Evolutionary conservation across 257 asterid species (phyloP), one percentile per base, ranked within the genome.

Genomic region (Salvia hispanica): DNA sequence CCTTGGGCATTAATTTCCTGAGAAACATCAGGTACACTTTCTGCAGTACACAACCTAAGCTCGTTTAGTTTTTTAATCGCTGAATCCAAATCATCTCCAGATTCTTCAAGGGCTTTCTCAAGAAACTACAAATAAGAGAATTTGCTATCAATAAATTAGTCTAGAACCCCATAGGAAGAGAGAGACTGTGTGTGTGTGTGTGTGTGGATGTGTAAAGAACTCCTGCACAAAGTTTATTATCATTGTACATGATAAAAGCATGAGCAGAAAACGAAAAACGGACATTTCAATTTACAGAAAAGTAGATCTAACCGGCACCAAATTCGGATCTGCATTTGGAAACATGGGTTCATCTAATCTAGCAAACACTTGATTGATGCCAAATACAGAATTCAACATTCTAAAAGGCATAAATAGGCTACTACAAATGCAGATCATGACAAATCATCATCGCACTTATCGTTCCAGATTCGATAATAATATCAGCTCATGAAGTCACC

Each of bases 81-180:
- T 51, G 88, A 83, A 81, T 93, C 96, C 85, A 93, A 68, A 79
- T 93, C 95, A 67, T 78, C 80, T 21, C 87, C 86, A 66, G 90
- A 85, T 74, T 80, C 97, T 79, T 88, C 87, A 47, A 93, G 94
- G 61, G 86, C 90, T 77, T 76, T 83, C 82, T 86, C 97, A 67
- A 90, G 82, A 76, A 86, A 77, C 98, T 93, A 71, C 45, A 53
- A 73, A 73, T 52, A 66, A 51, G 72, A 81, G 36, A 74, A 72
- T 72, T 33, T 52, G 13, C 12, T 60, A 71, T 61, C 16, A 66
- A 74, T 71, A 74, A 69, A 62, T 34, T 36, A 70, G 63, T 51
- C 53, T 39, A 59, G 78, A 62, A 39, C 42, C 47, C 39, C 64
- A 66, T 31, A 8, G 6, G 31, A 18, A 34, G 39, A 34, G 6